phyloP scores from a whole-genome alignment of 164 flowering plant species.

The Buxus sempervirens region DNA sequence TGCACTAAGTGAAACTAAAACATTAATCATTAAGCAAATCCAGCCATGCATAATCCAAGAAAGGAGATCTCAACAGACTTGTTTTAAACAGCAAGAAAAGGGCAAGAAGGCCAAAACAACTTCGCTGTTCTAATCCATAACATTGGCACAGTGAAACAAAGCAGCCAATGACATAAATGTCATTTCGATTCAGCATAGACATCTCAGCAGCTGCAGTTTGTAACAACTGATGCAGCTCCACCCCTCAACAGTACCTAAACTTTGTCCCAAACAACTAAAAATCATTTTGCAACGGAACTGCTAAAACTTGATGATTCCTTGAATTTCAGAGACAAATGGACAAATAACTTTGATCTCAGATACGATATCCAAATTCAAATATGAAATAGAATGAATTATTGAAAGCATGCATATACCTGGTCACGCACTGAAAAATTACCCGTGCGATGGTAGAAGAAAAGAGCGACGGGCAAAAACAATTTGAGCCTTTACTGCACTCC shows the following conservation, averaged over 20 bases:
- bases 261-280: conserved; percentile 8
- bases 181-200: conserved; percentile 38
- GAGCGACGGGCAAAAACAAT: too few species aligned
- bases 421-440: too few species aligned
- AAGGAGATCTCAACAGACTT: conserved; percentile 3
- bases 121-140: conserved; percentile 66
- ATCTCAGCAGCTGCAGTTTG: conserved; percentile 45
- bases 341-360: too few species aligned
- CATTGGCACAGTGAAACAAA: conserved; percentile 64
- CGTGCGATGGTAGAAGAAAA: too few species aligned
- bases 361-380: too few species aligned
- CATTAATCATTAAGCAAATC: not conserved
- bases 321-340: not conserved
- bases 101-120: conserved; percentile 31
- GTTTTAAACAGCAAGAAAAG: conserved; percentile 6
- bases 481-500: too few species aligned
- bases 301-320: not conserved
- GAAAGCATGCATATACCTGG: too few species aligned
- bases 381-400: too few species aligned
- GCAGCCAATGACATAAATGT: conserved; percentile 33
- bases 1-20: not conserved
- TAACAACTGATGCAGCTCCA: conserved; percentile 8
- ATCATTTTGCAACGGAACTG: not conserved
- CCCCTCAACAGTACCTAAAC: conserved; percentile 20
- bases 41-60: not conserved